Conservation (phyloP, 2,329 filamentous ascomycete species). For the Ramularia endophylla region DNA sequence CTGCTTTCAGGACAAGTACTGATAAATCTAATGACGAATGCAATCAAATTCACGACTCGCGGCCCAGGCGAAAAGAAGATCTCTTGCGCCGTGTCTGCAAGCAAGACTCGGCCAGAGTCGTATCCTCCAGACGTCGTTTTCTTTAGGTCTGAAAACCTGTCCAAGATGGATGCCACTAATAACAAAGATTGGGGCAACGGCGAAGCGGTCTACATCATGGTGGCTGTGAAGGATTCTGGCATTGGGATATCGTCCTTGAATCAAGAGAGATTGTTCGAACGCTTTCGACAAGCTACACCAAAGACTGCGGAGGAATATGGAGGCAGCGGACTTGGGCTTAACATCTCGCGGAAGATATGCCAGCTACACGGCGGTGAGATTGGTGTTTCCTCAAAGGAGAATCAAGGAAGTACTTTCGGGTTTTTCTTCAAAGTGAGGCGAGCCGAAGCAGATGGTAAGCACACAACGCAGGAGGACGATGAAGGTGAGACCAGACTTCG, state of each 20-base stretch:
- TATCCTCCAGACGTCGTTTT: conserved; percentile 42
- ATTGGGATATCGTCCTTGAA: no score
- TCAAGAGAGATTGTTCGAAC: conserved; percentile 38
- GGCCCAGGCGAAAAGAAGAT: conserved; percentile 21
- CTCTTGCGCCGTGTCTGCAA: conserved; percentile 22
- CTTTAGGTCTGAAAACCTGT: conserved; percentile 33
- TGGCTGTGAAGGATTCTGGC: conserved; percentile 40
- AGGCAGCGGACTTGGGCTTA: conserved; percentile 40
- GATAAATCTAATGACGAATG: conserved; percentile 28
- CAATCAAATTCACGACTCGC: conserved; percentile 30
- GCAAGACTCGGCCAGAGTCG: conserved; percentile 31
- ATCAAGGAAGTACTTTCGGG: conserved; percentile 37
- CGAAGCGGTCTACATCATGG: conserved; percentile 37
- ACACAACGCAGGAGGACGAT: neutral
- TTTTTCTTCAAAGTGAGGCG: conserved; percentile 36
- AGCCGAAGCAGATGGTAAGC: conserved; percentile 3
- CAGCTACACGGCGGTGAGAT: conserved; percentile 42
- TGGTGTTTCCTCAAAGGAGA: conserved; percentile 35
- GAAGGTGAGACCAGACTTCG: neutral
- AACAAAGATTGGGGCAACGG: conserved; percentile 38
- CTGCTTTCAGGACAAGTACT: conserved; percentile 30
- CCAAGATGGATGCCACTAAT: conserved; percentile 37
- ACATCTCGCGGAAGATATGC: conserved; percentile 41
- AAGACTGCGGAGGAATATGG: conserved; percentile 36
- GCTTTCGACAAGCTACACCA: conserved; percentile 34